phyloP scores from a whole-genome alignment of 1,284 basidiomycete genomes.

The Ceratobasidium sp. region DNA sequence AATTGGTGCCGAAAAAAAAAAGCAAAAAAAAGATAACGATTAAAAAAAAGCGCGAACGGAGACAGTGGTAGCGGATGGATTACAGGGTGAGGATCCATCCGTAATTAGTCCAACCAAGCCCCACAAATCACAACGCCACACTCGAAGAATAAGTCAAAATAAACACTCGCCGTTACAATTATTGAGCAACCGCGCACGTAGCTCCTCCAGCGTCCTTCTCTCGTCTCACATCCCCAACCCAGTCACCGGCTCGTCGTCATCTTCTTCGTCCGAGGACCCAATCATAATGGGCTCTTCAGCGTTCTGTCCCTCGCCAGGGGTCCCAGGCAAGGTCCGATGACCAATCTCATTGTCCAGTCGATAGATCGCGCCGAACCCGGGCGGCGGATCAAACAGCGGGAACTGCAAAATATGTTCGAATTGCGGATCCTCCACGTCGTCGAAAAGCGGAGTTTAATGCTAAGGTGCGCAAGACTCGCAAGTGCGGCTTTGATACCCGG shows the following conservation, averaged over 20 bases:
- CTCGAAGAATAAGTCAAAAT: background rate
- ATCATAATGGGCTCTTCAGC: constrained; percentile 32
- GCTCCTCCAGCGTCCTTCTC: constrained; percentile 12
- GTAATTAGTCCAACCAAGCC: background rate
- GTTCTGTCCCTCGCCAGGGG: constrained; percentile 8
- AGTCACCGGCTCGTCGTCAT: background rate
- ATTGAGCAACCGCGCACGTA: background rate
- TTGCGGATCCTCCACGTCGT: constrained; percentile 8
- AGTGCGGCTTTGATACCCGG: background rate
- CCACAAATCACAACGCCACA: background rate
- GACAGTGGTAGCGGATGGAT: too few species aligned
- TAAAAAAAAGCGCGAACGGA: too few species aligned
- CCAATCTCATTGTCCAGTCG: background rate
- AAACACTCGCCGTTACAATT: constrained; percentile 14
- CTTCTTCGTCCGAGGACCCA: constrained; percentile 33
- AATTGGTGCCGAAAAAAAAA: too few species aligned
- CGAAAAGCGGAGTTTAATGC: background rate
- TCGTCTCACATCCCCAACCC: too few species aligned
- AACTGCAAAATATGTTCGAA: background rate
- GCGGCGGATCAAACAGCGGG: background rate
- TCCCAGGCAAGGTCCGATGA: background rate
- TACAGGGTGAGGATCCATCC: background rate
- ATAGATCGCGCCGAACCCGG: background rate
- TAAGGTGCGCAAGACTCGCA: background rate
- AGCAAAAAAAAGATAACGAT: too few species aligned